A percentile compares a stretch with the other conserved stretches of the same genome.
Evolutionary conservation across 1,139 yeast genomes (phyloP).

Genomic region (Suhomyces terraborum): DNA sequence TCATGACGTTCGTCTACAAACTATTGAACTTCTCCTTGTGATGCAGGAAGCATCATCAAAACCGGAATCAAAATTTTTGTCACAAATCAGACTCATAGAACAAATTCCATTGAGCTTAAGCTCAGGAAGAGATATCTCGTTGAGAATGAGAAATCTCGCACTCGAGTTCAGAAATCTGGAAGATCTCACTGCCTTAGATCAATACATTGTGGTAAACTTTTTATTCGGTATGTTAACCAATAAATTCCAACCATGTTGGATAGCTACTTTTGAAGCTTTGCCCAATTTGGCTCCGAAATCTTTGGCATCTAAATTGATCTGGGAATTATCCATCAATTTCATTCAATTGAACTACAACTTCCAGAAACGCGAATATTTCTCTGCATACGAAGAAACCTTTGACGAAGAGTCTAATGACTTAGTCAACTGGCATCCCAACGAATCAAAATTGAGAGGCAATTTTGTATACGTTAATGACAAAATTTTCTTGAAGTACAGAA

Average conservation of each 20-base stretch:
- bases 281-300: conserved; percentile 49
- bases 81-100: conserved; percentile 61
- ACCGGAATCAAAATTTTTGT: conserved; percentile 36
- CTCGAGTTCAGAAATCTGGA: conserved; percentile 46
- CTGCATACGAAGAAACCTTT: conserved; percentile 16
- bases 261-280: conserved; percentile 64
- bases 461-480: conserved; percentile 26
- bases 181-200: conserved; percentile 34
- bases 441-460: conserved; percentile 31
- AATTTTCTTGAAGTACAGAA: conserved; percentile 26
- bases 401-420: conserved; percentile 24
- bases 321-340: conserved; percentile 56
- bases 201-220: conserved; percentile 53
- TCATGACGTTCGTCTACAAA: conserved; percentile 46
- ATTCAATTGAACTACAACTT: conserved; percentile 32
- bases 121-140: conserved; percentile 74
- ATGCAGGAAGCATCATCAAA: conserved; percentile 28
- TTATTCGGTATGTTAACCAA: conserved; percentile 74
- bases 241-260: conserved; percentile 85
- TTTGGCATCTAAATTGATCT: conserved; percentile 43
- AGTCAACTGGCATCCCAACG: conserved; percentile 36
- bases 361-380: conserved; percentile 20
- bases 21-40: conserved; percentile 44
- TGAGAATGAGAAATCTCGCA: conserved; percentile 67
- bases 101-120: conserved; percentile 68